Conservation (phyloP, 2,329 filamentous ascomycete genomes). For the Phialophora tarda region DNA sequence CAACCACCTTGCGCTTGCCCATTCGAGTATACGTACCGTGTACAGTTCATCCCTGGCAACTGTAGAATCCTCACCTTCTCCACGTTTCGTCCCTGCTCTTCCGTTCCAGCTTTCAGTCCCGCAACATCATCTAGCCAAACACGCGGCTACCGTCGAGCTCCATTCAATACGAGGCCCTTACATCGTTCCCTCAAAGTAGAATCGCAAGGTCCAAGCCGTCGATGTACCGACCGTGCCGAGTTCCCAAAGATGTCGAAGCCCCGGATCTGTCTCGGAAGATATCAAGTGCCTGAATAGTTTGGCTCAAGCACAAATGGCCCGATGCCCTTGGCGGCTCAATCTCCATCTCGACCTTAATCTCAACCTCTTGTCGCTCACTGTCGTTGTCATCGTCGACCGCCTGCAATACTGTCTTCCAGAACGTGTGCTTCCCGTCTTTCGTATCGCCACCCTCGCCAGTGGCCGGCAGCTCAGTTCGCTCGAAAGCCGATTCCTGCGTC, state of each 20-base stretch:
- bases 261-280: background rate
- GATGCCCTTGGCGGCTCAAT: background rate
- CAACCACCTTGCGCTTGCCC: too few species aligned
- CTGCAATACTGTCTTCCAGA: background rate
- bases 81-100: background rate
- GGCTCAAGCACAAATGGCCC: background rate
- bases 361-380: background rate
- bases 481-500: background rate
- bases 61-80: background rate
- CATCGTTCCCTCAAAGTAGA: background rate
- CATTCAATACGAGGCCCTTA: too few species aligned
- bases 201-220: background rate
- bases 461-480: background rate
- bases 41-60: background rate
- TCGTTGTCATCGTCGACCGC: background rate
- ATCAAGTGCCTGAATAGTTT: background rate
- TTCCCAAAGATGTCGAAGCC: background rate
- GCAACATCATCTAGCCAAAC: too few species aligned
- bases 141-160: too few species aligned
- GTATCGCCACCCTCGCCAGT: background rate
- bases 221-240: background rate
- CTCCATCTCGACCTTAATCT: background rate
- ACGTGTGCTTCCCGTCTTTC: background rate
- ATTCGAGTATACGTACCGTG: background rate
- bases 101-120: background rate